Percentiles rank a stretch among this genome's conserved stretches.
Evolutionary conservation across 2,329 filamentous ascomycete species (phyloP).

Genomic region (Pseudogymnoascus sp.): DNA sequence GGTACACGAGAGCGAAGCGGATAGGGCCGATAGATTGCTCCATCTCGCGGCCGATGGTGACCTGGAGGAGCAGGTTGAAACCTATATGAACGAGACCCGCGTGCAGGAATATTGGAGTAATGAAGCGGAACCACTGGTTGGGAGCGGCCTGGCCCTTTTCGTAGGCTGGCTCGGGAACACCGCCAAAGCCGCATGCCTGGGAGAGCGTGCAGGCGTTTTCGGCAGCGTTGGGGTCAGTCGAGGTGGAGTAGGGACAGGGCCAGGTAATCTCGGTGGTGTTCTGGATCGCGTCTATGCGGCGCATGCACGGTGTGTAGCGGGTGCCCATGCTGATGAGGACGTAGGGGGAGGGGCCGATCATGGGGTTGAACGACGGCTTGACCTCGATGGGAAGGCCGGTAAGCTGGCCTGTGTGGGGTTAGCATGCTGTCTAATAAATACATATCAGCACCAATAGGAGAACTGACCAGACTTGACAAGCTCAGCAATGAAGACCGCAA

Average conservation of each 20-base stretch:
- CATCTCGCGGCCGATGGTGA: conserved; percentile 87
- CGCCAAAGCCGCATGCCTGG: conserved; percentile 74
- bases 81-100: conserved; percentile 89
- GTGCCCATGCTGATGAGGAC: conserved; percentile 96
- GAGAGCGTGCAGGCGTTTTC: conserved; percentile 61
- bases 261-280: conserved; percentile 47
- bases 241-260: conserved; percentile 67
- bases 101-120: conserved; percentile 90
- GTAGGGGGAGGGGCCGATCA: conserved; percentile 89
- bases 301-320: conserved; percentile 90
- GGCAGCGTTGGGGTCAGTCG: conserved; percentile 38
- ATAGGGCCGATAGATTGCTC: conserved; percentile 81
- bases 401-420: conserved; percentile 46
- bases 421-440: conserved; percentile 12
- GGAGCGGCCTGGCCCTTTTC: conserved; percentile 45
- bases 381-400: conserved; percentile 53
- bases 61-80: conserved; percentile 87
- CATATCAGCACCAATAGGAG: conserved; percentile 1
- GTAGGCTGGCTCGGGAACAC: conserved; percentile 24
- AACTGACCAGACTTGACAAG: conserved; percentile 70
- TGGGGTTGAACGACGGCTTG: conserved; percentile 83
- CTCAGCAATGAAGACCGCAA: conserved; percentile 82
- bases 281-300: conserved; percentile 61
- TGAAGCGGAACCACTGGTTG: conserved; percentile 96
- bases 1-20: conserved; percentile 82